These are phyloP conservation scores for Ogataea zsoltii DNA, from an alignment of 805 yeast species.

Conservation along the genomic window DNA sequence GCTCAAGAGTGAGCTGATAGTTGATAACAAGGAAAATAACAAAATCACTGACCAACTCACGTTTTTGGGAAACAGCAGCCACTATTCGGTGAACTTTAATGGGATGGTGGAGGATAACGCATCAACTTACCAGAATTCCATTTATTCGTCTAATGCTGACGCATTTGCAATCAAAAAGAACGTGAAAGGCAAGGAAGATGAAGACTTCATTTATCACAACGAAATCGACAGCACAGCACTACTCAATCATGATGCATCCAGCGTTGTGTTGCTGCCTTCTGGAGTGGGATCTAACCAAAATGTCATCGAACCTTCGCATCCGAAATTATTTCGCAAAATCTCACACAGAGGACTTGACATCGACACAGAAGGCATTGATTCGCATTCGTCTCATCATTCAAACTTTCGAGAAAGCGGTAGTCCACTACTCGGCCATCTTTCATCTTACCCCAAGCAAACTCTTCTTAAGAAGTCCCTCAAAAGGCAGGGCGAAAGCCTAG, in stretches of 20 bases:
- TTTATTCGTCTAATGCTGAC: constrained; percentile 23
- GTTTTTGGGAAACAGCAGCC: constrained; percentile 8
- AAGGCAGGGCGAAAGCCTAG: constrained; percentile 4
- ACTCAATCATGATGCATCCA: background rate
- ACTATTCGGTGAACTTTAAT: constrained; percentile 12
- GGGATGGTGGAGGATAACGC: constrained; percentile 18
- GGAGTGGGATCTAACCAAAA: background rate
- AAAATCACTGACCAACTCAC: constrained; percentile 8
- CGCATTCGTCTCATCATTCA: constrained; percentile 16
- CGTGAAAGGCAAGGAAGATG: constrained; percentile 18
- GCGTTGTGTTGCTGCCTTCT: background rate
- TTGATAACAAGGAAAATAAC: constrained; percentile 11
- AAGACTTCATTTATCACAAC: constrained; percentile 30
- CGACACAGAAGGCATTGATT: constrained; percentile 25
- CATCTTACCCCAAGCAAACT: constrained; percentile 6
- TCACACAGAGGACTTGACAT: constrained; percentile 15
- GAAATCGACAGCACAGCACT: constrained; percentile 1
- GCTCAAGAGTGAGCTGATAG: constrained; percentile 22
- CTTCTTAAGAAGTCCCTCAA: constrained; percentile 3
- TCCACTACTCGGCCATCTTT: background rate
- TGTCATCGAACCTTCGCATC: constrained; percentile 6
- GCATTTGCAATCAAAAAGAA: constrained; percentile 3
- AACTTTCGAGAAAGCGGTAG: constrained; percentile 4
- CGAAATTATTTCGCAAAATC: constrained; percentile 15
- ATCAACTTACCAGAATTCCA: constrained; percentile 28